Evolutionary conservation across 805 yeast genomes (phyloP), one percentile per base, ranked within the genome.

Genomic region (Suhomyces xylopsoci): DNA sequence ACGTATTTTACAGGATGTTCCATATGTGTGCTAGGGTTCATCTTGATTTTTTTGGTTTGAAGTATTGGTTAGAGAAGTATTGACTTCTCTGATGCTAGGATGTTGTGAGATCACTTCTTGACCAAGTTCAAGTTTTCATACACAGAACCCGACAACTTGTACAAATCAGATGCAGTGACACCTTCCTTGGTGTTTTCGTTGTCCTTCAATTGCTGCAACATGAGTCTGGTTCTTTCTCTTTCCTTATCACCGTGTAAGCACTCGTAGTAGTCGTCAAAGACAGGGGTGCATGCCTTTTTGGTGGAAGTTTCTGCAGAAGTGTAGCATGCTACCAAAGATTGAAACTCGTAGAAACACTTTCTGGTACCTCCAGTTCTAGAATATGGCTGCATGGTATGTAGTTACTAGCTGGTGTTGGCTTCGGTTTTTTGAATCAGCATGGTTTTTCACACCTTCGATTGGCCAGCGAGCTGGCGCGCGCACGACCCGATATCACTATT

Each of bases 361-460:
- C 78, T 73, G 57, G 80, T 76, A 48, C 79, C 80, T 26, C 80
- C 80, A 36, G 71, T 63, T 69, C 79, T 73, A 48, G 79, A 73
- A 57, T 74, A 74, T 58, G 80, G 80, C 60, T 74, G 79, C 80
- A 76, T 76, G 38, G 51, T 56, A 15, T 28, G 40, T 46, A 9
- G 12, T 28, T 42, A 20, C 45, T 14, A 42, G 25, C 30, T 12
- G n/a, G 12, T 42, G 24, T 30, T 6, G 9, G 10, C 17, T 24
- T 24, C 9, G 46, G 30, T 47, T 51, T 51, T 43, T 49, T 17
- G 25, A 28, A 17, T 26, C 47, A 44, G 38, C 47, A 26, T 19
- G 22, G 47, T n/a, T 44, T 44, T 44, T 44, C 47, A 42, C 25
- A 42, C 28, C 30, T 42, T 42, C 45, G 45, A 42, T 42, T 42